A percentile compares a stretch with the other conserved stretches of the same genome.
Evolutionary conservation across 345 rosid species (phyloP).

Genomic region (Hirschfeldia incana): DNA sequence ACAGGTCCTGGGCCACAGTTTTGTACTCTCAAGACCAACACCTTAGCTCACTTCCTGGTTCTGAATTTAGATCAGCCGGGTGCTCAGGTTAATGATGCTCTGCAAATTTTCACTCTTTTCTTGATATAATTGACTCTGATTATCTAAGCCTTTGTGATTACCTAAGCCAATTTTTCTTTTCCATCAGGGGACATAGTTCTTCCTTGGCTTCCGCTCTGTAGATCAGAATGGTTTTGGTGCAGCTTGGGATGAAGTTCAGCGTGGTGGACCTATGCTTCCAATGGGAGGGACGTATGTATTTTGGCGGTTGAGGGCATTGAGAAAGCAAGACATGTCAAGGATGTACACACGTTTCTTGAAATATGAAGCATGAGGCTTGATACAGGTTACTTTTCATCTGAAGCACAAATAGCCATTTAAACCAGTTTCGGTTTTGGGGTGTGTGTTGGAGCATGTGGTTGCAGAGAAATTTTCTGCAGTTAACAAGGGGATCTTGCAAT

Average conservation of each 20-base stretch:
- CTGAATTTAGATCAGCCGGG: constrained; percentile 68
- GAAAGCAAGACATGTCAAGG: too few relatives aligned
- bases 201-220: constrained; percentile 61
- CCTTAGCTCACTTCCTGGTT: constrained; percentile 73
- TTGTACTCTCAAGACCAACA: constrained; percentile 49
- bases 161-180: not conserved
- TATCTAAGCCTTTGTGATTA: not conserved
- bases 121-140: not conserved
- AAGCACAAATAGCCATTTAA: not conserved
- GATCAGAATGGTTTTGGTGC: constrained; percentile 69
- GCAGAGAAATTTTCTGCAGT: not conserved
- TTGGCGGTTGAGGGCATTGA: too few relatives aligned
- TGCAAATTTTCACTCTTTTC: not conserved
- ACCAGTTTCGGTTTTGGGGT: not conserved
- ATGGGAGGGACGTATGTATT: constrained; percentile 23
- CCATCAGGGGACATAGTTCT: constrained; percentile 73
- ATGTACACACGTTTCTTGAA: too few relatives aligned
- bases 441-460: not conserved
- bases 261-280: constrained; percentile 46
- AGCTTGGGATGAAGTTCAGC: constrained; percentile 88
- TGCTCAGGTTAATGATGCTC: constrained; percentile 54
- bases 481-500: too few relatives aligned
- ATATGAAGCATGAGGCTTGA: too few relatives aligned
- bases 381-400: too few relatives aligned
- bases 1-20: constrained; percentile 52